Conservation (phyloP, 768 basidiomycete species). For the Amanita molliuscula region DNA sequence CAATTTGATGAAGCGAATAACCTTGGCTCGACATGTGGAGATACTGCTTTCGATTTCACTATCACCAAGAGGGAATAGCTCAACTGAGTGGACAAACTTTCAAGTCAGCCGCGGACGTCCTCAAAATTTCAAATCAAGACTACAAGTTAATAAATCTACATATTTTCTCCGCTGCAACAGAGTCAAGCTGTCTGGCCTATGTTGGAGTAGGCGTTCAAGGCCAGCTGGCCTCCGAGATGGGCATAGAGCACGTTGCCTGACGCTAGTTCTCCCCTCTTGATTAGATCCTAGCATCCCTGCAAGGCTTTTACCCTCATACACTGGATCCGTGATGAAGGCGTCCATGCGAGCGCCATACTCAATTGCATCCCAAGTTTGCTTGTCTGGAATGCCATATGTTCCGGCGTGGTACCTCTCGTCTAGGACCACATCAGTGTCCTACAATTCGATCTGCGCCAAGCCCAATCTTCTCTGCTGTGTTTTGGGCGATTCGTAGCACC, state of each 20-base stretch:
- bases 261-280: not conserved
- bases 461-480: slow-evolving; percentile 1
- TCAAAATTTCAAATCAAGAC: too few species aligned
- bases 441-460: not conserved
- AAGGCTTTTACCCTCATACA: slow-evolving; percentile 4
- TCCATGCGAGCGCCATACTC: slow-evolving; percentile 4
- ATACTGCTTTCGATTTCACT: slow-evolving; percentile 23
- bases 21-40: slow-evolving; percentile 26
- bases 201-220: slow-evolving; percentile 3
- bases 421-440: slow-evolving; percentile 1
- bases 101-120: too few species aligned
- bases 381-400: slow-evolving; percentile 1
- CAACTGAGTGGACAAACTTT: slow-evolving; percentile 8
- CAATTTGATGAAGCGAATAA: slow-evolving; percentile 24
- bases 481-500: not conserved
- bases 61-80: slow-evolving; percentile 14
- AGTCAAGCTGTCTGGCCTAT: not conserved
- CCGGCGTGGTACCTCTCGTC: slow-evolving; percentile 3
- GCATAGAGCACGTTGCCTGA: slow-evolving; percentile 2
- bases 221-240: slow-evolving; percentile 4
- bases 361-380: slow-evolving; percentile 2
- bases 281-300: slow-evolving; percentile 3
- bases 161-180: too few species aligned
- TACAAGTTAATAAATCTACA: too few species aligned
- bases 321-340: slow-evolving; percentile 3